Conservation (phyloP, 2,329 filamentous ascomycete species). For the Lecanoromycetidae sp. region DNA sequence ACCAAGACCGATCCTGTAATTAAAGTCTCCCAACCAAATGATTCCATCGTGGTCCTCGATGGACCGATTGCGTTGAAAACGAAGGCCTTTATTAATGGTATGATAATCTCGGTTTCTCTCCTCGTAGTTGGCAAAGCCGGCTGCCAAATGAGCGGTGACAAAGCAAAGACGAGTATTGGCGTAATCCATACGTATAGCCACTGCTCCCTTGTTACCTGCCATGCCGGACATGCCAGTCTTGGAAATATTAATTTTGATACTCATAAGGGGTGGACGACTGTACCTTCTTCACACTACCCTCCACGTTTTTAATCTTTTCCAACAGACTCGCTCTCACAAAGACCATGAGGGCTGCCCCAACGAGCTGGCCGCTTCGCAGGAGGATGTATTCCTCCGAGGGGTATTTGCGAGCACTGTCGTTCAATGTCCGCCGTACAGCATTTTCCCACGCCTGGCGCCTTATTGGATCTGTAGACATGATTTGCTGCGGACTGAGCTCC, state of each 20-base stretch:
- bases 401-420: constrained; percentile 51
- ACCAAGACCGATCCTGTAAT: constrained; percentile 82
- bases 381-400: constrained; percentile 74
- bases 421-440: constrained; percentile 66
- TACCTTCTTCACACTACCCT: constrained; percentile 84
- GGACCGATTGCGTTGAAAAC: constrained; percentile 78
- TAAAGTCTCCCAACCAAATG: constrained; percentile 96
- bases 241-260: constrained; percentile 23
- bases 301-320: constrained; percentile 83
- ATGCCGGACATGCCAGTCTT: constrained; percentile 84
- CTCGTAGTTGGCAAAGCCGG: constrained; percentile 92
- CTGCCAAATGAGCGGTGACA: constrained; percentile 89
- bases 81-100: constrained; percentile 73
- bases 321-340: constrained; percentile 74
- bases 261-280: constrained; percentile 8
- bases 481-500: constrained; percentile 92
- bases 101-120: constrained; percentile 88
- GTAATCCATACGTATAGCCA: constrained; percentile 90
- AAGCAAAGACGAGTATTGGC: constrained; percentile 89
- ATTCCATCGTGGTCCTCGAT: constrained; percentile 89
- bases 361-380: constrained; percentile 81
- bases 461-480: constrained; percentile 93
- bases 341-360: constrained; percentile 83
- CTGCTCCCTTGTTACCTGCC: constrained; percentile 94
- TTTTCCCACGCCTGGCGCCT: constrained; percentile 77